Conservation (phyloP, 2,329 filamentous ascomycete genomes). For the Pseudogymnoascus sp. region DNA sequence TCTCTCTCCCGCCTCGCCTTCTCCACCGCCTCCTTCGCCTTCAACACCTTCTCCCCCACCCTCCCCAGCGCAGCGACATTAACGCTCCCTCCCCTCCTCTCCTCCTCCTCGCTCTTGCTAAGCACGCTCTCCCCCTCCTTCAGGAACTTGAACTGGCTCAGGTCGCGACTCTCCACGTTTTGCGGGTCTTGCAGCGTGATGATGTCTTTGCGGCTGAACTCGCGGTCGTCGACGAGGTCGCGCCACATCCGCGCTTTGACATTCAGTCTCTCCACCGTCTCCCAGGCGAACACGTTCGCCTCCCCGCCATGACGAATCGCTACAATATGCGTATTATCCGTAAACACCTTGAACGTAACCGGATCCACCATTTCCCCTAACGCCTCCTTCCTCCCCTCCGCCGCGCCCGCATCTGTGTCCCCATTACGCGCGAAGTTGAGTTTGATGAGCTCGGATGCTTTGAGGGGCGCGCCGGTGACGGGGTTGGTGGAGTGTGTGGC, state of each 20-base stretch:
- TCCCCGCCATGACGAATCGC: constrained; percentile 71
- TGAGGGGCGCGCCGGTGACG: constrained; percentile 70
- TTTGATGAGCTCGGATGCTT: constrained; percentile 76
- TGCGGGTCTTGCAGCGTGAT: constrained; percentile 95
- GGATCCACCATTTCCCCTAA: constrained; percentile 85
- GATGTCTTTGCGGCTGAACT: constrained; percentile 83
- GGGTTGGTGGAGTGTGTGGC: constrained; percentile 91
- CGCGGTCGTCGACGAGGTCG: constrained; percentile 78
- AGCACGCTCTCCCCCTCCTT: constrained; percentile 67
- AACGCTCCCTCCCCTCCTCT: constrained; percentile 58
- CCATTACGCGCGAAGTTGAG: constrained; percentile 90
- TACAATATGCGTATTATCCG: constrained; percentile 95
- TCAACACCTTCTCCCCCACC: constrained; percentile 71
- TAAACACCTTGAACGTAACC: constrained; percentile 95
- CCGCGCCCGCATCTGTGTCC: constrained; percentile 41
- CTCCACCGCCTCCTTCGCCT: constrained; percentile 89
- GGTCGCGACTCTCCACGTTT: constrained; percentile 71
- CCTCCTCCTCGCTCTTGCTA: constrained; percentile 61
- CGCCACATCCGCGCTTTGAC: constrained; percentile 95
- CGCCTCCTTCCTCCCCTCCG: constrained; percentile 39
- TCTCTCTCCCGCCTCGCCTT: constrained; percentile 70
- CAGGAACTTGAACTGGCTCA: constrained; percentile 82
- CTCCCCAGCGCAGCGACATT: constrained; percentile 75
- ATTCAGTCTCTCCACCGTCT: constrained; percentile 90
- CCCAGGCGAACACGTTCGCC: constrained; percentile 93